Conservation (phyloP, 140 eudicot species). For the Stevia rebaudiana region DNA sequence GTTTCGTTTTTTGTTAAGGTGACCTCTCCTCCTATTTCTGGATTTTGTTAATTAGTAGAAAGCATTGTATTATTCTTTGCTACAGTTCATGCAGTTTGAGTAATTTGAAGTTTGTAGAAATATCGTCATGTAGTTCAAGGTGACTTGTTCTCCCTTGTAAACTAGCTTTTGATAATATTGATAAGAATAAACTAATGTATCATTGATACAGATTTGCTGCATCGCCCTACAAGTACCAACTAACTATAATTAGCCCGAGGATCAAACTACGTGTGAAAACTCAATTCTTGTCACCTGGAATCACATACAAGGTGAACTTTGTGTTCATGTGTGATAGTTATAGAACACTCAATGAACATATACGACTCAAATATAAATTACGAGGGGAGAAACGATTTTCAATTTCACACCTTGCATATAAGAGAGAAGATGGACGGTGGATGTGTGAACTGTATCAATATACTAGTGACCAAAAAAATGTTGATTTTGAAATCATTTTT, state of each 20-base stretch:
- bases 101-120: too few species aligned
- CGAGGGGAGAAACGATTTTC: neutral
- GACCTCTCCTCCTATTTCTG: neutral
- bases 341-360: too few species aligned
- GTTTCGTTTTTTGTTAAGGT: neutral
- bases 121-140: too few species aligned
- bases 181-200: neutral
- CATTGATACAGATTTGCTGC: constrained; percentile 13
- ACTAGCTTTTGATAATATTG: too few species aligned
- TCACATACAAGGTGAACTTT: constrained; percentile 19
- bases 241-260: too few species aligned
- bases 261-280: neutral
- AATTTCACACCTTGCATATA: neutral
- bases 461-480: neutral
- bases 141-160: too few species aligned
- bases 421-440: constrained; percentile 17
- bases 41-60: neutral
- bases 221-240: too few species aligned
- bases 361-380: constrained; percentile 9
- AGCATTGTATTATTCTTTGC: too few species aligned
- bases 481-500: constrained; percentile 1
- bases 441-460: constrained; percentile 11
- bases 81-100: neutral
- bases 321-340: neutral
- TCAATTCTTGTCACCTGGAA: neutral